Evolutionary conservation across 805 yeast genomes (phyloP), one percentile per base, ranked within the genome.

Genomic region (Ogataea pilisensis): DNA sequence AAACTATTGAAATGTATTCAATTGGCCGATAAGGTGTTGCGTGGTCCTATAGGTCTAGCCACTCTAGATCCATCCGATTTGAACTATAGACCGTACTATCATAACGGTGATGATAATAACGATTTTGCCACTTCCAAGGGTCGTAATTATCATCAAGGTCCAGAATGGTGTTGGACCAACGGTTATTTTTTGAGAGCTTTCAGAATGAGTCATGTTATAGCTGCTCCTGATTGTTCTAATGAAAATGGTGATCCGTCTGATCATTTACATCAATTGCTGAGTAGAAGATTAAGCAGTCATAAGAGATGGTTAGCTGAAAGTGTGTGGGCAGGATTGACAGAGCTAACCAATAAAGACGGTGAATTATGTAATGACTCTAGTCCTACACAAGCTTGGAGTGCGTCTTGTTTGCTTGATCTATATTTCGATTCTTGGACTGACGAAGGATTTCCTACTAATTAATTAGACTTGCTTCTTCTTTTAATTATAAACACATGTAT

Each of bases 311-410:
- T 93, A 16, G 60, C 64, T 28, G 72, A 73, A n/a, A 84, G 90
- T 48, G 80, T 77, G 16, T 91, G 98, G 98, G 88, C 95, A 0
- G 99, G 99, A 0, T 66, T 91, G 49, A 80, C 98, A 0, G 99
- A 91, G 61, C 70, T 91, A 55, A 88, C 98, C 2, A 88, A 91
- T 57, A 87, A 85, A 63, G 81, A 84, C 53, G 98, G 98, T 2
- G 81, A 69, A 24, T 53, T 79, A 8, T 91, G 99, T 60, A 55
- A 59, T 14, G 98, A 93, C 61, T 86, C 96, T 2, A 85, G 95
- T 49, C 96, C 97, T 3, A 82, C 97, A 0, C 99, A 91, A 61
- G 97, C 98, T 0, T 91, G 99, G 99, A 86, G 96, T 58, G 67
- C 91, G 0, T 82, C 93, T 2, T 86, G 96, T 54, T 63, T 93